Evolutionary conservation across 306 rosid genomes (phyloP).

Genomic region (Pterocarpus santalinus): DNA sequence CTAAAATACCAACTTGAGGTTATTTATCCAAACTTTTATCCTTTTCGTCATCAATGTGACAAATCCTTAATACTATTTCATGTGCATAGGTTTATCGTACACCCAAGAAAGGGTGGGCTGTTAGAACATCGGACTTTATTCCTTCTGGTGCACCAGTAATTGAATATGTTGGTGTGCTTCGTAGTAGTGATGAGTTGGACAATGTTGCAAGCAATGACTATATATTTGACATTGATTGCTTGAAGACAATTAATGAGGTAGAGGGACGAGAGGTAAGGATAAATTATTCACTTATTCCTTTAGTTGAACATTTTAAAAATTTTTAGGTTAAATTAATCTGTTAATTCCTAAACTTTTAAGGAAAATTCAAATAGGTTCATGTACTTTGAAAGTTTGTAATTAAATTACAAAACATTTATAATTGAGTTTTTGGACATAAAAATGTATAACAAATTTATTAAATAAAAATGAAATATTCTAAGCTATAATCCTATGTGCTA

Average conservation of each 20-base stretch:
- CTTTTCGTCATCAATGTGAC: neutral
- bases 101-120: slow-evolving; percentile 24
- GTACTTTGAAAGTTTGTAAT: too few relatives aligned
- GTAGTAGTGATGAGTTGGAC: neutral
- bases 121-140: slow-evolving; percentile 24
- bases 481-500: too few relatives aligned
- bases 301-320: neutral
- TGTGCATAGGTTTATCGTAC: slow-evolving; percentile 40
- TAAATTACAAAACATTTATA: too few relatives aligned
- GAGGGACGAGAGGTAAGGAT: slow-evolving; percentile 34
- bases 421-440: too few relatives aligned
- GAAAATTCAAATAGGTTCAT: too few relatives aligned
- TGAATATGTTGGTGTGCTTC: slow-evolving; percentile 18
- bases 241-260: neutral
- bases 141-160: slow-evolving; percentile 20
- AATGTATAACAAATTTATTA: too few relatives aligned
- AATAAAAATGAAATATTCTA: too few relatives aligned
- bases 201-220: neutral
- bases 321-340: too few relatives aligned
- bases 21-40: neutral
- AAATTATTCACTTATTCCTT: neutral
- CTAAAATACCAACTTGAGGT: slow-evolving; percentile 26
- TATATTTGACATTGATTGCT: slow-evolving; percentile 29
- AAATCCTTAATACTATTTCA: neutral
- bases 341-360: too few relatives aligned